Percentiles rank a stretch among this genome's conserved stretches.
Conservation (phyloP, 495 filamentous ascomycete genomes). For the Corynascus novoguineensis region DNA sequence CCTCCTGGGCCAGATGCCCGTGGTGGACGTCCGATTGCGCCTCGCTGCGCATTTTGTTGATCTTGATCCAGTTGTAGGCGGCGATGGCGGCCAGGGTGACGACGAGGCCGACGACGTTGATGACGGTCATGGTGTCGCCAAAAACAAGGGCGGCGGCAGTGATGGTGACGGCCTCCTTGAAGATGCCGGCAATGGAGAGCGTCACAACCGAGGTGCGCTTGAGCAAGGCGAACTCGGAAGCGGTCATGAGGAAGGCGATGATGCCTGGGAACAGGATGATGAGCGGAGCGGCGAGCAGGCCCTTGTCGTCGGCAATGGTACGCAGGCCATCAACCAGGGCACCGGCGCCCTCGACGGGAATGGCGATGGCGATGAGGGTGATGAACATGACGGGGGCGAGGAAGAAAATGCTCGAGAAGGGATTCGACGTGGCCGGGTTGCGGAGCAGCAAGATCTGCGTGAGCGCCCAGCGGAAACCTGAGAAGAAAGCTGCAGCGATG, state of each 20-base stretch:
- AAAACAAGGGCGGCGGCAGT: conserved; percentile 82
- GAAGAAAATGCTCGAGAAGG: conserved; percentile 95
- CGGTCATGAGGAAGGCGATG: conserved; percentile 94
- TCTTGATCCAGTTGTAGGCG: conserved; percentile 92
- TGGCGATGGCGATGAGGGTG: conserved; percentile 69
- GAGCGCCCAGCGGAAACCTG: conserved; percentile 93
- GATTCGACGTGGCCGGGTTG: conserved; percentile 93
- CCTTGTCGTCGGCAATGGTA: conserved; percentile 59
- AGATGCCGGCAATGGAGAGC: conserved; percentile 92
- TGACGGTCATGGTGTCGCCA: conserved; percentile 77
- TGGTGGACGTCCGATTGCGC: conserved; percentile 46
- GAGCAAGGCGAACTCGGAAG: conserved; percentile 90
- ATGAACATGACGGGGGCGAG: conserved; percentile 95
- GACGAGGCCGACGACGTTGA: conserved; percentile 84
- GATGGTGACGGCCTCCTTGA: conserved; percentile 98
- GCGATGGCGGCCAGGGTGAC: conserved; percentile 83
- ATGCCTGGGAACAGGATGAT: conserved; percentile 85
- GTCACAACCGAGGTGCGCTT: conserved; percentile 96
- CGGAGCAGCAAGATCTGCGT: conserved; percentile 94
- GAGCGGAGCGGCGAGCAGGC: conserved; percentile 46
- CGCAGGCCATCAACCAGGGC: conserved; percentile 58
- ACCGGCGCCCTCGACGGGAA: conserved; percentile 76
- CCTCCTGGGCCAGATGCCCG: conserved; percentile 16
- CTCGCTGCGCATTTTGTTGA: conserved; percentile 77
- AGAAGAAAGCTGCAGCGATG: conserved; percentile 89